These are phyloP conservation scores for Peronospora destructor DNA, from an alignment of 352 stramenopile species.

Conservation along the genomic window DNA sequence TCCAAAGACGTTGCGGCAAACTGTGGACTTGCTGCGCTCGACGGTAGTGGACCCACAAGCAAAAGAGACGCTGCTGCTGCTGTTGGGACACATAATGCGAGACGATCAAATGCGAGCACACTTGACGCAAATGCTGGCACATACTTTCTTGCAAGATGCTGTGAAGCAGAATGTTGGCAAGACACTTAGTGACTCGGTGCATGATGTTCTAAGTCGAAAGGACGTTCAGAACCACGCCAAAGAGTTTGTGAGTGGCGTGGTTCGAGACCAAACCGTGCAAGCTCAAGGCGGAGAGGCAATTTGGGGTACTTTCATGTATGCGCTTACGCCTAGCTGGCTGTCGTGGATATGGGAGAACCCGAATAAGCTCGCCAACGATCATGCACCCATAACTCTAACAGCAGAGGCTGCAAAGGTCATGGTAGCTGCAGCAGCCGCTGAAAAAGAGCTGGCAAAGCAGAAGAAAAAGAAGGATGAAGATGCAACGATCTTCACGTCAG, in stretches of 20 bases:
- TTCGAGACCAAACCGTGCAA: constrained; percentile 77
- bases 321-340: constrained; percentile 62
- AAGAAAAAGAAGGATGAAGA: constrained; percentile 14
- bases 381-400: constrained; percentile 3
- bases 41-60: constrained; percentile 44
- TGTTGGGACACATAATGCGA: constrained; percentile 60
- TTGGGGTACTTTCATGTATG: constrained; percentile 78
- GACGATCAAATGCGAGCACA: constrained; percentile 49
- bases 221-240: constrained; percentile 81
- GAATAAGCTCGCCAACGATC: constrained; percentile 12
- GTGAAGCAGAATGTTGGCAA: constrained; percentile 57
- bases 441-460: constrained; percentile 21
- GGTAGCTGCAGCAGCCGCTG: constrained; percentile 28
- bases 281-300: constrained; percentile 71
- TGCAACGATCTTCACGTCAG: background rate
- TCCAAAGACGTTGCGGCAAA: constrained; percentile 40
- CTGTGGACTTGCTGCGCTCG: constrained; percentile 48
- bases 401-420: constrained; percentile 29
- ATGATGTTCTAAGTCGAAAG: constrained; percentile 64
- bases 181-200: constrained; percentile 58
- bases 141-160: constrained; percentile 58
- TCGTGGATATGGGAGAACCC: constrained; percentile 65
- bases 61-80: constrained; percentile 38
- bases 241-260: constrained; percentile 71
- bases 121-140: constrained; percentile 50